These are phyloP conservation scores for Claviceps africana DNA, from an alignment of 2,329 filamentous ascomycete genomes.

Conservation along the genomic window DNA sequence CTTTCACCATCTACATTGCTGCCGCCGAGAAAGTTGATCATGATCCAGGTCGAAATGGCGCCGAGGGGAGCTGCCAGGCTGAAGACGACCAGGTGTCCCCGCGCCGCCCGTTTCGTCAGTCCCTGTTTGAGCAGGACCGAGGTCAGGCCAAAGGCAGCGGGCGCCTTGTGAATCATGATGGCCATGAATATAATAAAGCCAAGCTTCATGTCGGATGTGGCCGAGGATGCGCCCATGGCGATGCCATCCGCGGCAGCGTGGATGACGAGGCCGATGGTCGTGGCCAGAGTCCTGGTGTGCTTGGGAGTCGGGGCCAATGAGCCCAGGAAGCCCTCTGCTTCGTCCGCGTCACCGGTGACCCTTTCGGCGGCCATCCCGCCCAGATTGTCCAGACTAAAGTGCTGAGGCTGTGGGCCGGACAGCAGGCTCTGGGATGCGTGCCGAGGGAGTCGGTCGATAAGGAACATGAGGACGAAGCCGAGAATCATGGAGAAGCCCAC, in stretches of 20 bases:
- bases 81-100: conserved; percentile 79
- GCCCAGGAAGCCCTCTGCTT: conserved; percentile 44
- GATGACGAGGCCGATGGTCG: conserved; percentile 88
- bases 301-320: conserved; percentile 43
- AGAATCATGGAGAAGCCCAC: conserved; percentile 76
- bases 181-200: conserved; percentile 89
- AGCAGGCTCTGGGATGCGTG: conserved; percentile 54
- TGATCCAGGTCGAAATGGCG: conserved; percentile 67
- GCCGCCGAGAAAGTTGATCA: conserved; percentile 61
- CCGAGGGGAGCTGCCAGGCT: conserved; percentile 81
- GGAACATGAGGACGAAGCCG: conserved; percentile 93
- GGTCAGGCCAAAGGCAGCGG: conserved; percentile 87
- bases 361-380: conserved; percentile 28
- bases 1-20: conserved; percentile 41
- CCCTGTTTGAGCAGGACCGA: conserved; percentile 84
- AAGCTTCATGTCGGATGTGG: conserved; percentile 57
- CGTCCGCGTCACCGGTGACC: conserved; percentile 30
- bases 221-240: conserved; percentile 80
- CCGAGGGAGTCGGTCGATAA: conserved; percentile 74
- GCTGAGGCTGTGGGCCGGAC: conserved; percentile 53
- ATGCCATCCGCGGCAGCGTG: conserved; percentile 93
- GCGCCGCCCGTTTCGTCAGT: conserved; percentile 69
- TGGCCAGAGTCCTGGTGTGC: conserved; percentile 54
- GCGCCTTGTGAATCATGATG: conserved; percentile 95
- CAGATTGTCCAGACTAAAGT: conserved; percentile 80